Evolutionary conservation across 2,329 filamentous ascomycete genomes (phyloP).

Genomic region (Colletotrichum phormii): DNA sequence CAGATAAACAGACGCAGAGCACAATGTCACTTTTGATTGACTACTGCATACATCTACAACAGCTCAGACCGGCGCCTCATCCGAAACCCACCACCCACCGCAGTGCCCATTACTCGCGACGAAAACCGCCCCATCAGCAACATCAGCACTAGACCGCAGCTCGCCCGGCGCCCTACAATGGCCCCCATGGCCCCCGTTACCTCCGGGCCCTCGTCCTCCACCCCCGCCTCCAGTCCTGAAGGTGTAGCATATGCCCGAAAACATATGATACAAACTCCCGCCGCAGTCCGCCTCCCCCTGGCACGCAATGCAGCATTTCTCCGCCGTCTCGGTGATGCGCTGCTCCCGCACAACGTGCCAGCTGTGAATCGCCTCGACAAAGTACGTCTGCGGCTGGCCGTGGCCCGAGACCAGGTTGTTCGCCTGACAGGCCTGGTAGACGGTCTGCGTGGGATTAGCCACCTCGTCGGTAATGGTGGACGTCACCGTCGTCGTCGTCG

Average conservation of each 20-base stretch:
- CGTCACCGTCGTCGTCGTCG: slow-evolving; percentile 11
- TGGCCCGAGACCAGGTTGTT: slow-evolving; percentile 13
- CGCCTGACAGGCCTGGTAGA: slow-evolving; percentile 26
- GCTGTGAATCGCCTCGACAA: slow-evolving; percentile 16
- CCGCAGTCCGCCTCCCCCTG: slow-evolving; percentile 11
- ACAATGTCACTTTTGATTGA: not conserved
- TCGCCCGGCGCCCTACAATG: not conserved
- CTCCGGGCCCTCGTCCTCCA: too few species aligned
- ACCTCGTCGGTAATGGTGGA: not conserved
- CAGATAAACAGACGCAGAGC: too few species aligned
- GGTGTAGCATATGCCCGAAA: slow-evolving; percentile 7
- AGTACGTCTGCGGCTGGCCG: slow-evolving; percentile 3
- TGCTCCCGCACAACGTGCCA: not conserved
- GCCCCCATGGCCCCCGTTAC: not conserved
- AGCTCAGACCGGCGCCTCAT: not conserved
- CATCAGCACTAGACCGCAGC: slow-evolving; percentile 4
- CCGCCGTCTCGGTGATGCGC: not conserved
- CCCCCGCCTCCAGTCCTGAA: slow-evolving; percentile 1
- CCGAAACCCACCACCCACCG: slow-evolving; percentile 15
- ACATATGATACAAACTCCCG: slow-evolving; percentile 23
- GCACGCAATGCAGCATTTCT: slow-evolving; percentile 27
- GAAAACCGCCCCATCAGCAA: not conserved
- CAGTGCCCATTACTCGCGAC: slow-evolving; percentile 29
- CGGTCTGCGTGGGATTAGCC: slow-evolving; percentile 20
- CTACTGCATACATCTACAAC: not conserved